These are phyloP conservation scores for Calonectria montana DNA, from an alignment of 2,329 filamentous ascomycete species.

Conservation along the genomic window DNA sequence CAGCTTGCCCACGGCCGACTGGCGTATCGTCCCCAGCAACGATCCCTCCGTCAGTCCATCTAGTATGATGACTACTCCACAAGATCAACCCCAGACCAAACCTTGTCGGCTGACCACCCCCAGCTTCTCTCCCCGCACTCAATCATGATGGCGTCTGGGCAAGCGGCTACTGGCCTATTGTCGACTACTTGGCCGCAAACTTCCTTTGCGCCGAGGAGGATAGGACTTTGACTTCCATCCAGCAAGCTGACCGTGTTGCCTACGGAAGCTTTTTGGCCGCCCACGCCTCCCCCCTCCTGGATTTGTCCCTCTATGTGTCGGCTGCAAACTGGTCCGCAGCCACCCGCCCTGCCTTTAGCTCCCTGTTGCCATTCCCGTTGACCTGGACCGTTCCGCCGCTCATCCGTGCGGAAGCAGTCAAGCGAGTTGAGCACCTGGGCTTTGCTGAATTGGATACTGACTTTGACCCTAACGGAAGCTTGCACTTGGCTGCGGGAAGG, in stretches of 20 bases:
- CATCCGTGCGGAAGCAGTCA: constrained; percentile 76
- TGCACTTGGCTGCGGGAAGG: constrained; percentile 51
- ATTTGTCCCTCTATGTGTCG: constrained; percentile 90
- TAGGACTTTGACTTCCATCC: constrained; percentile 50
- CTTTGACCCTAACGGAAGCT: constrained; percentile 52
- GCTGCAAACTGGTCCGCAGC: constrained; percentile 84
- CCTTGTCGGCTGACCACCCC: constrained; percentile 37
- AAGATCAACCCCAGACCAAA: constrained; percentile 22
- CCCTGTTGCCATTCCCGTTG: constrained; percentile 84
- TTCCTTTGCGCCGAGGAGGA: constrained; percentile 53
- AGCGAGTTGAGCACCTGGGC: constrained; percentile 76
- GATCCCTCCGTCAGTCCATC: constrained; percentile 78
- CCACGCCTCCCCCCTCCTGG: constrained; percentile 81
- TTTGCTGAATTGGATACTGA: constrained; percentile 76
- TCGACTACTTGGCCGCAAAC: constrained; percentile 62
- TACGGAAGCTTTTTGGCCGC: constrained; percentile 78
- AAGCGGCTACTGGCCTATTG: constrained; percentile 71
- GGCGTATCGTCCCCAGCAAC: constrained; percentile 79
- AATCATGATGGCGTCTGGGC: constrained; percentile 64
- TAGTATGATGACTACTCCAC: constrained; percentile 61
- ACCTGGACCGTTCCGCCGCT: constrained; percentile 87
- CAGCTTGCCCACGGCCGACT: constrained; percentile 68
- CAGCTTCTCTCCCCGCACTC: constrained; percentile 68
- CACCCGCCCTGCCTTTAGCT: constrained; percentile 84
- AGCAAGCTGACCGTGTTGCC: constrained; percentile 61